Evolutionary conservation across 1,139 yeast genomes (phyloP).

Genomic region (Meyerozyma athensensis): DNA sequence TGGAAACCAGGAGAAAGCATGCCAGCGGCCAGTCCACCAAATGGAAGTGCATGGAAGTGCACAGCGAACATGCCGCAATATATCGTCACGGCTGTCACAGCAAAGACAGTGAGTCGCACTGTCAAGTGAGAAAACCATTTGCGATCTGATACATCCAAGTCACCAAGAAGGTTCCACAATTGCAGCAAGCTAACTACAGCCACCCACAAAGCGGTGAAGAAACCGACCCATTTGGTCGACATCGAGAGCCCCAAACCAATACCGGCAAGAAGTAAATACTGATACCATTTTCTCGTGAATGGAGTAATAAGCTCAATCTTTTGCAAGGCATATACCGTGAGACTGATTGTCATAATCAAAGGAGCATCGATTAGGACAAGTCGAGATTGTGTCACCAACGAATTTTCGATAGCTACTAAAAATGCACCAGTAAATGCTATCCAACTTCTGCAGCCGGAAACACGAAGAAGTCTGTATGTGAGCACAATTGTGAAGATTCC

Average conservation of each 20-base stretch:
- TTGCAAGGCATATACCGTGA: constrained; percentile 43
- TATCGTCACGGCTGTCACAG: constrained; percentile 46
- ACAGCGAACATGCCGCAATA: constrained; percentile 45
- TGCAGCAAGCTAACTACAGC: constrained; percentile 34
- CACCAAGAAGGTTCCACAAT: constrained; percentile 58
- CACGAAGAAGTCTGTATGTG: constrained; percentile 46
- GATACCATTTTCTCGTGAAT: constrained; percentile 43
- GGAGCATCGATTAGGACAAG: constrained; percentile 49
- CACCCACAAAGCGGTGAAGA: constrained; percentile 81
- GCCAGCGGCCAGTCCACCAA: constrained; percentile 48
- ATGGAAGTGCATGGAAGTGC: constrained; percentile 47
- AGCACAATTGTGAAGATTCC: constrained; percentile 44
- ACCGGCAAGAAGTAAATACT: constrained; percentile 38
- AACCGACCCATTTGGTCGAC: constrained; percentile 54
- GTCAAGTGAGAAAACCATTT: constrained; percentile 28
- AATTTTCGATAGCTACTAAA: constrained; percentile 49
- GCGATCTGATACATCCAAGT: constrained; percentile 35
- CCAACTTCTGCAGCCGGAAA: constrained; percentile 37
- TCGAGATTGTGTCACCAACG: constrained; percentile 48
- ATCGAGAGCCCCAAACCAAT: constrained; percentile 48
- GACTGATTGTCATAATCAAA: constrained; percentile 40
- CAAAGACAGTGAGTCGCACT: constrained; percentile 28
- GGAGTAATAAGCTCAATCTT: constrained; percentile 30
- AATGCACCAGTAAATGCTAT: constrained; percentile 43
- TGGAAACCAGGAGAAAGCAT: constrained; percentile 57